phyloP scores from a whole-genome alignment of 2,329 filamentous ascomycete species.

The Pestalotiopsis sp. region DNA sequence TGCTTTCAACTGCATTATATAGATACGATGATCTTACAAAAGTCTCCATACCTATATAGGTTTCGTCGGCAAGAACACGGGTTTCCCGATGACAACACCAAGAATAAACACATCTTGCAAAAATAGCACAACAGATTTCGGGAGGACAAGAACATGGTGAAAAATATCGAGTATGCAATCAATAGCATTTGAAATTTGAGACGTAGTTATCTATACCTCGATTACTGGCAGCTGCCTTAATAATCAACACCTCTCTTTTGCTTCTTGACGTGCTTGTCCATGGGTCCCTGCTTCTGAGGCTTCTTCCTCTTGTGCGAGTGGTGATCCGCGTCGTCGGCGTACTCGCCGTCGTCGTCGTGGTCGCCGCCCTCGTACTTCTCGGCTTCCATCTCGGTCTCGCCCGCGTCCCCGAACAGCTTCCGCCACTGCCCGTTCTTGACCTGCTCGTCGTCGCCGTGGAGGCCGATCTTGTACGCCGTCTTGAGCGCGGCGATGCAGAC shows the following conservation, averaged over 20 bases:
- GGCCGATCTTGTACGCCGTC: conserved; percentile 63
- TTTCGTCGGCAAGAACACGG: no score
- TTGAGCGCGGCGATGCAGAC: conserved; percentile 70
- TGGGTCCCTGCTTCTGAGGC: conserved; percentile 25
- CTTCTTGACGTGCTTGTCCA: conserved; percentile 33
- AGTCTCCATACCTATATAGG: no score
- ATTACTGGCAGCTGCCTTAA: conserved; percentile 4
- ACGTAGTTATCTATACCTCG: neutral
- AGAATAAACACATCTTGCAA: no score
- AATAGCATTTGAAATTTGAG: no score
- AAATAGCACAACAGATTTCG: no score
- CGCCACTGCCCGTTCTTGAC: conserved; percentile 63
- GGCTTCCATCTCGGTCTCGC: conserved; percentile 38
- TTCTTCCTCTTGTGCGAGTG: conserved; percentile 15
- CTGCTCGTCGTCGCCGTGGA: conserved; percentile 63
- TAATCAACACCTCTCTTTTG: conserved; percentile 18
- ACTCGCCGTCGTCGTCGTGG: conserved; percentile 33
- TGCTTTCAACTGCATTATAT: no score
- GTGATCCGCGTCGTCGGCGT: conserved; percentile 24
- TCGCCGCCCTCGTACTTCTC: conserved; percentile 33
- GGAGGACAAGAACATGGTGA: neutral
- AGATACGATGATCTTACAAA: neutral
- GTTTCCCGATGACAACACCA: no score
- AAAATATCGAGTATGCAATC: no score
- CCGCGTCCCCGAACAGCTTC: conserved; percentile 41